A percentile compares a stretch with the other conserved stretches of the same genome.
phyloP scores from a whole-genome alignment of 805 yeast genomes.

The Candida pseudoglaebosa region DNA sequence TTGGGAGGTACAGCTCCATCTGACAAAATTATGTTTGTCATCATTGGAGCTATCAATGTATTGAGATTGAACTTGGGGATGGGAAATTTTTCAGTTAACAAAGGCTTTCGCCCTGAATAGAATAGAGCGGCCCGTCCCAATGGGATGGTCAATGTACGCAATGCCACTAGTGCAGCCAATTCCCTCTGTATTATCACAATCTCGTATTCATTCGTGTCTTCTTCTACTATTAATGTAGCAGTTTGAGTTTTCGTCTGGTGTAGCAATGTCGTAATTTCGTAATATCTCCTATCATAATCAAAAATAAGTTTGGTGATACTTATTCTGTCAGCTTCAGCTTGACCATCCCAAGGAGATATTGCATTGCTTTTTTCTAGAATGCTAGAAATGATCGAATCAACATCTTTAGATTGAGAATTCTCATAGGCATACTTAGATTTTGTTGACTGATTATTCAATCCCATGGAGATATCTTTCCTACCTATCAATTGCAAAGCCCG shows the following conservation, averaged over 20 bases:
- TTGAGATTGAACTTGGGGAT: constrained; percentile 72
- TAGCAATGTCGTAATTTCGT: constrained; percentile 67
- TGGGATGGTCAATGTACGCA: constrained; percentile 72
- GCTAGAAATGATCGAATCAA: constrained; percentile 35
- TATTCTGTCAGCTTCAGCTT: constrained; percentile 64
- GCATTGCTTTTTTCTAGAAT: constrained; percentile 39
- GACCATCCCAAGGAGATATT: constrained; percentile 64
- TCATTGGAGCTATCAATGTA: constrained; percentile 60
- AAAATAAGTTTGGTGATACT: constrained; percentile 70
- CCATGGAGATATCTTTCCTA: constrained; percentile 56
- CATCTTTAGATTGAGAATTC: constrained; percentile 23
- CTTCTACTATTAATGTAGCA: constrained; percentile 36
- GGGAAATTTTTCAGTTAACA: constrained; percentile 80
- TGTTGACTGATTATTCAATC: constrained; percentile 16
- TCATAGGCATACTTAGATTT: constrained; percentile 10
- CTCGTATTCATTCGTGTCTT: constrained; percentile 50
- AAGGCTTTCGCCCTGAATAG: constrained; percentile 64
- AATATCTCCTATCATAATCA: constrained; percentile 72
- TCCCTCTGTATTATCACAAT: constrained; percentile 51
- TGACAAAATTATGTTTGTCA: constrained; percentile 59
- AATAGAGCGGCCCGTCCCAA: constrained; percentile 76
- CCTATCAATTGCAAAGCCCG: constrained; percentile 56
- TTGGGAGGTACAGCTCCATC: constrained; percentile 48
- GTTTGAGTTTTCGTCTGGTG: constrained; percentile 67
- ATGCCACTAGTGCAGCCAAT: constrained; percentile 57